Conservation (phyloP, 2,329 filamentous ascomycete species). For the Aspergillus persii region DNA sequence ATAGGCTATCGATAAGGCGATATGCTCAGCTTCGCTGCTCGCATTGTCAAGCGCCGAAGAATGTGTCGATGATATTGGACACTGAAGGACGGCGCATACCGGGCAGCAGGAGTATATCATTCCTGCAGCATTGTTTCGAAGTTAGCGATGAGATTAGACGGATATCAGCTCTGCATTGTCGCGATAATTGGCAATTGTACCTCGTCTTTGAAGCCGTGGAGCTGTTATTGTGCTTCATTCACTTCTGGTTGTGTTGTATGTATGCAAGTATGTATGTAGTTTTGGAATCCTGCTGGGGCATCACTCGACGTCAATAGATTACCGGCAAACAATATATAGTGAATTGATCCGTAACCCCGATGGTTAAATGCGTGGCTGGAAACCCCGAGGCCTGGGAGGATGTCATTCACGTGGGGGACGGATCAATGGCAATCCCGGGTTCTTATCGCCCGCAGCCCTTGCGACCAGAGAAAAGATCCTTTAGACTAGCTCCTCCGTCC, state of each 20-base stretch:
- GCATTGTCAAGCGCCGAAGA: too few relatives aligned
- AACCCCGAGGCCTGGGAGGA: too few relatives aligned
- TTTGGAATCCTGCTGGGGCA: neutral
- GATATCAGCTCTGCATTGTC: neutral
- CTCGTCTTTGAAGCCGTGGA: neutral
- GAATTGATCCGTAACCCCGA: too few relatives aligned
- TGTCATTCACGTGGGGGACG: neutral
- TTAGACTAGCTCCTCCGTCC: neutral
- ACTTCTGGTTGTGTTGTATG: neutral
- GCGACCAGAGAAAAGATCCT: constrained; percentile 14
- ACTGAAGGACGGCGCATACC: neutral
- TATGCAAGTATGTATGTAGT: neutral
- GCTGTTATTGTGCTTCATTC: neutral
- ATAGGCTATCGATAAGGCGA: neutral
- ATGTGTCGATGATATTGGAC: neutral
- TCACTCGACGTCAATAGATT: neutral
- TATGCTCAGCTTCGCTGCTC: too few relatives aligned
- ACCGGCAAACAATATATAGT: too few relatives aligned
- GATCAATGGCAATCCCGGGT: constrained; percentile 25
- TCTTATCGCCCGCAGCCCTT: constrained; percentile 22
- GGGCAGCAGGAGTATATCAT: neutral
- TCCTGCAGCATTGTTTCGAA: neutral
- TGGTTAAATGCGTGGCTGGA: too few relatives aligned
- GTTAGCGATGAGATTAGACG: too few relatives aligned
- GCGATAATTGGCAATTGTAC: neutral